phyloP scores from a whole-genome alignment of 208 protist genomes.

The Leishmania aethiopica region DNA sequence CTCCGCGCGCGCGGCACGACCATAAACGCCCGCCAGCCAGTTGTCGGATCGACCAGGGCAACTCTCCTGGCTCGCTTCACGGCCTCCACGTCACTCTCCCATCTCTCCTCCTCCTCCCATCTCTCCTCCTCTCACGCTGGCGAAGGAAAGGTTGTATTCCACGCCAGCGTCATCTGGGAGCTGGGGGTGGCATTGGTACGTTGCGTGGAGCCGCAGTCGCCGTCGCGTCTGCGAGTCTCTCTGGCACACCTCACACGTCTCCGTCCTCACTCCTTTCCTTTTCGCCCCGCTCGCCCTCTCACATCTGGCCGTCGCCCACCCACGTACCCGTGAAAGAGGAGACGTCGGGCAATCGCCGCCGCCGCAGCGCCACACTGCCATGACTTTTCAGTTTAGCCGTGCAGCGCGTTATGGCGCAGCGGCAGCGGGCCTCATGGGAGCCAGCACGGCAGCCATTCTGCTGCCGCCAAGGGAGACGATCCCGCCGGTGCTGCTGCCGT shows the following conservation, averaged over 20 bases:
- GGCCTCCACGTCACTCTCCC: background rate
- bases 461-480: constrained; percentile 73
- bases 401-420: constrained; percentile 30
- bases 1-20: no score
- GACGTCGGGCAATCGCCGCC: background rate
- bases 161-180: background rate
- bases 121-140: background rate
- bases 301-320: background rate
- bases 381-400: constrained; percentile 17
- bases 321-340: background rate
- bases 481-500: constrained; percentile 57
- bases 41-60: no score
- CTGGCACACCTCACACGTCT: background rate
- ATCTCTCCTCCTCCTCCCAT: background rate
- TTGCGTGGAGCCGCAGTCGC: background rate
- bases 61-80: no score
- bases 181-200: background rate
- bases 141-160: background rate
- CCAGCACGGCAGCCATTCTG: constrained; percentile 42
- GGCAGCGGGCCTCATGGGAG: constrained; percentile 22
- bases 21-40: no score
- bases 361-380: background rate
- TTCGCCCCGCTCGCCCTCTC: background rate
- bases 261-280: background rate
- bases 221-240: background rate